phyloP scores from a whole-genome alignment of 2,329 filamentous ascomycete genomes.

The Sclerotinia spermophila region DNA sequence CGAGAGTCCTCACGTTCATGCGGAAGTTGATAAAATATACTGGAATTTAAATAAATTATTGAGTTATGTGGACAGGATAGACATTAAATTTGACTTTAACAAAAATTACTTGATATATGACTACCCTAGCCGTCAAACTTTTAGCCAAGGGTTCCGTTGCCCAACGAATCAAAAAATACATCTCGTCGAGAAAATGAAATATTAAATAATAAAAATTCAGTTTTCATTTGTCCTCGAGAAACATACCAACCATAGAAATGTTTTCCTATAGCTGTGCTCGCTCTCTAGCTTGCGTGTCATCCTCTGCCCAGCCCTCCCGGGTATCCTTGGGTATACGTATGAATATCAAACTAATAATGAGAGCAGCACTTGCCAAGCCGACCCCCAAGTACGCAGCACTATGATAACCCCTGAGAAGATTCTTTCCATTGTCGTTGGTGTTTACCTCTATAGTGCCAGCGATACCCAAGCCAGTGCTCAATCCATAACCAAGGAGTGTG shows the following conservation, averaged over 20 bases:
- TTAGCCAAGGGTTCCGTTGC: too few relatives aligned
- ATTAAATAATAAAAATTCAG: not conserved
- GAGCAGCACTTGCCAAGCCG: slow-evolving; percentile 37
- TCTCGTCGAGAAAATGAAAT: not conserved
- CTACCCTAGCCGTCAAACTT: too few relatives aligned
- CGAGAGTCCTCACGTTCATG: too few relatives aligned
- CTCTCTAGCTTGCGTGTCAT: slow-evolving; percentile 13
- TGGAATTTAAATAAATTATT: too few relatives aligned
- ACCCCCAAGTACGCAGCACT: slow-evolving; percentile 43
- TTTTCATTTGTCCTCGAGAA: not conserved
- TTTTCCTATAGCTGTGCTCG: not conserved
- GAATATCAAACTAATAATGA: slow-evolving; percentile 39
- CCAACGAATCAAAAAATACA: not conserved
- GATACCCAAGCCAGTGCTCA: slow-evolving; percentile 44
- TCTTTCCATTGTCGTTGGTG: slow-evolving; percentile 21
- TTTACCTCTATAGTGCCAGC: slow-evolving; percentile 41
- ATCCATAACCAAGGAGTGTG: slow-evolving; percentile 42
- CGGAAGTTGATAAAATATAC: too few relatives aligned
- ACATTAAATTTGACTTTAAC: not conserved
- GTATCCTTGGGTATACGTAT: slow-evolving; percentile 44
- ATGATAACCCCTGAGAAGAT: slow-evolving; percentile 38
- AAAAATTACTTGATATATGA: not conserved
- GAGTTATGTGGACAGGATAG: not conserved
- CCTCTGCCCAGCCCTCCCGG: slow-evolving; percentile 37
- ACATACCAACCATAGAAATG: not conserved